These are phyloP conservation scores for Nothomitra cinnamomea DNA, from an alignment of 2,329 filamentous ascomycete genomes.

Conservation along the genomic window DNA sequence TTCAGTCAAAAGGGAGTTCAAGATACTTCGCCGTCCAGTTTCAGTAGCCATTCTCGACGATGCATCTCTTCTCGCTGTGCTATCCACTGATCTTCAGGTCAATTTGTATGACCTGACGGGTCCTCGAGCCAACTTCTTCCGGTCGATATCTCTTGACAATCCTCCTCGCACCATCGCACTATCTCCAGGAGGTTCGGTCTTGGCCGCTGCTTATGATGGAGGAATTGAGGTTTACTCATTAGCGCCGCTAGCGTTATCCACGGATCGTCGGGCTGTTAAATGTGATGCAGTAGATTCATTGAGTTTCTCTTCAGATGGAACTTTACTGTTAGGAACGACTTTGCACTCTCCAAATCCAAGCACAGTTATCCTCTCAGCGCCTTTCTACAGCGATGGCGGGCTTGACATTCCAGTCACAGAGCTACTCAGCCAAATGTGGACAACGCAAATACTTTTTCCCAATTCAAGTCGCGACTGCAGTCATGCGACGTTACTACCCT, in stretches of 20 bases:
- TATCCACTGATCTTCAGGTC: constrained; percentile 68
- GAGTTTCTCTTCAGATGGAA: constrained; percentile 61
- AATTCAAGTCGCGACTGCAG: constrained; percentile 66
- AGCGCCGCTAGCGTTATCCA: constrained; percentile 41
- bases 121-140: constrained; percentile 49
- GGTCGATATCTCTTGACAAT: constrained; percentile 62
- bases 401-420: constrained; percentile 35
- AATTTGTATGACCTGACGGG: constrained; percentile 62
- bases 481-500: constrained; percentile 50
- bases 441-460: constrained; percentile 69
- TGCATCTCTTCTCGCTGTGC: constrained; percentile 56
- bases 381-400: constrained; percentile 49
- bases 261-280: constrained; percentile 58
- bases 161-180: constrained; percentile 62
- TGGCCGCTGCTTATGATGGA: constrained; percentile 72
- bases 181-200: constrained; percentile 63
- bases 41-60: constrained; percentile 67
- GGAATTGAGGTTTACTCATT: constrained; percentile 79
- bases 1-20: constrained; percentile 57
- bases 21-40: constrained; percentile 58
- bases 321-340: constrained; percentile 62
- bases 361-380: constrained; percentile 62
- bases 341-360: constrained; percentile 44
- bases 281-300: constrained; percentile 60
- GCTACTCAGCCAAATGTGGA: constrained; percentile 61